Evolutionary conservation across 1,284 basidiomycete species (phyloP).

Genomic region (Ganoderma meredithae): DNA sequence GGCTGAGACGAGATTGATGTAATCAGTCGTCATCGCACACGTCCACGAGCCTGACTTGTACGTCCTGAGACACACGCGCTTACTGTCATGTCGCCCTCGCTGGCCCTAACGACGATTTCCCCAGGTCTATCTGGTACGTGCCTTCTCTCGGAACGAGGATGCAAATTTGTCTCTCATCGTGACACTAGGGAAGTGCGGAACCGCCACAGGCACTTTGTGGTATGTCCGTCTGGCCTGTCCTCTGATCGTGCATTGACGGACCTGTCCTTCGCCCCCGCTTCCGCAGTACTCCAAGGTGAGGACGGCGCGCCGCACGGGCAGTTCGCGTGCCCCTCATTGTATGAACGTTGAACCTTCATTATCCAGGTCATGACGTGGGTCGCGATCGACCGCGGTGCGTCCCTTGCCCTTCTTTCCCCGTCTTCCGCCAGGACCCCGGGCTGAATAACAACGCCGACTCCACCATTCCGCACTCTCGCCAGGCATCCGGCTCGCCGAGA

Average conservation of each 20-base stretch:
- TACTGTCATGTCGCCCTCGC: background rate
- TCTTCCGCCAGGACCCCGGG: background rate
- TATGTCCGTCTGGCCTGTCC: conserved; percentile 42
- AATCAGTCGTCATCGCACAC: conserved; percentile 70
- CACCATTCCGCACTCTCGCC: background rate
- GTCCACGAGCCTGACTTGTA: conserved; percentile 78
- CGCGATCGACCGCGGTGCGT: conserved; percentile 83
- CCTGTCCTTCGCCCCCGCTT: conserved; percentile 4
- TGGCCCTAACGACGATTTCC: conserved; percentile 38
- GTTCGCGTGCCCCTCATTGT: too few relatives aligned
- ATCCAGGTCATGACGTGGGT: conserved; percentile 91
- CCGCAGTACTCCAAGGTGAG: conserved; percentile 81
- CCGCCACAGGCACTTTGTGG: conserved; percentile 84
- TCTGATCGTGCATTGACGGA: conserved; percentile 5
- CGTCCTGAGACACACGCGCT: conserved; percentile 42
- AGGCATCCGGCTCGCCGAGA: conserved; percentile 90
- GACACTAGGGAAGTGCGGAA: conserved; percentile 83
- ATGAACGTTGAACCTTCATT: background rate
- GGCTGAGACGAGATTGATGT: background rate
- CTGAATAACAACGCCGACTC: background rate
- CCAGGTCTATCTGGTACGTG: conserved; percentile 73
- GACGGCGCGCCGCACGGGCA: background rate
- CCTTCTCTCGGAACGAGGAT: background rate
- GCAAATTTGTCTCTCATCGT: background rate
- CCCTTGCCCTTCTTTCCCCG: background rate